Evolutionary conservation across 192 early-diverging fungal species (phyloP).

Genomic region (Allomyces macrogynus): DNA sequence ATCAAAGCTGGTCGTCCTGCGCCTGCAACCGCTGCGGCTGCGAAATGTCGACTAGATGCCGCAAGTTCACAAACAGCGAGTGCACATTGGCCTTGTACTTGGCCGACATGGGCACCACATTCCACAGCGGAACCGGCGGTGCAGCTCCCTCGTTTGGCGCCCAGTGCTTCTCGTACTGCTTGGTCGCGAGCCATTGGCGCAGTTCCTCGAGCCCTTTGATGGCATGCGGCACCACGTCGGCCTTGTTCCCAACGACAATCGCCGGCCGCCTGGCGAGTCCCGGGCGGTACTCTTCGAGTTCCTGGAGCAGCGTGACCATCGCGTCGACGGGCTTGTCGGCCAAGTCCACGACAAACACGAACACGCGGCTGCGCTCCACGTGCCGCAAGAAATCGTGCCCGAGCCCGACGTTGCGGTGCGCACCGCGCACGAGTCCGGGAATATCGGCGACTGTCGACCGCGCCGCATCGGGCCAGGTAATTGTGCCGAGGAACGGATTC

Average conservation of each 20-base stretch:
- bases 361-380: constrained; percentile 64
- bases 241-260: constrained; percentile 87
- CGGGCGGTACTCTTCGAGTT: constrained; percentile 60
- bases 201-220: constrained; percentile 44
- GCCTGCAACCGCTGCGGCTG: background rate
- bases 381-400: constrained; percentile 85
- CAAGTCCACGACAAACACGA: constrained; percentile 84
- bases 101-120: constrained; percentile 71
- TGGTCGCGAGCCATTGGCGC: constrained; percentile 13
- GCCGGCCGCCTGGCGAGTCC: constrained; percentile 53
- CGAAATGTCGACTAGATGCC: constrained; percentile 33
- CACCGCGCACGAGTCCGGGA: constrained; percentile 80
- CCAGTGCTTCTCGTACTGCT: constrained; percentile 6
- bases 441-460: constrained; percentile 87
- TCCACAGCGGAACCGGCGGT: background rate
- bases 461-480: constrained; percentile 59
- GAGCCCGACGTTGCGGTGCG: constrained; percentile 68
- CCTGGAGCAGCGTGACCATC: constrained; percentile 41
- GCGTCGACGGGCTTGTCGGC: constrained; percentile 34
- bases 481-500: constrained; percentile 85
- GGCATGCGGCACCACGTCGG: constrained; percentile 47
- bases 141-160: constrained; percentile 15
- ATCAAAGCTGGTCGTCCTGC: background rate
- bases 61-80: constrained; percentile 47
- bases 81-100: constrained; percentile 69